These are phyloP conservation scores for Claviceps digitariae DNA, from an alignment of 2,329 filamentous ascomycete genomes.

Conservation along the genomic window DNA sequence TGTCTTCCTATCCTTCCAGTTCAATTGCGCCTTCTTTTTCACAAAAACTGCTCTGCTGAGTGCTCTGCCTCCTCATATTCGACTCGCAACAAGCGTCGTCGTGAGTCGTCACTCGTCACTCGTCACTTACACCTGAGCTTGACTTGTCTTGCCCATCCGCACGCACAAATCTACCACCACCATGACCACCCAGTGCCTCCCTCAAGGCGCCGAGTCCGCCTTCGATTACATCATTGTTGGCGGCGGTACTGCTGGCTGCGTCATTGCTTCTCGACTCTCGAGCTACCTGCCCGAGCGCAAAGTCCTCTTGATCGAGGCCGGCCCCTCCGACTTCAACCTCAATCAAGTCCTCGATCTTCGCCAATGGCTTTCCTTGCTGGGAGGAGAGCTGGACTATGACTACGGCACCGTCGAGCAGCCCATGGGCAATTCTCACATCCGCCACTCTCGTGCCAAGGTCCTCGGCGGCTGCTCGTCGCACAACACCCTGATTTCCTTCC, in stretches of 20 bases:
- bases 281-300: conserved; percentile 74
- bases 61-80: too few relatives aligned
- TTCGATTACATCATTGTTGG: conserved; percentile 81
- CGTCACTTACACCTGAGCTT: too few relatives aligned
- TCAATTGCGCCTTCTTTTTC: too few relatives aligned
- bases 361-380: conserved; percentile 74
- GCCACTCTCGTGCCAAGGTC: conserved; percentile 84
- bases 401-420: conserved; percentile 84
- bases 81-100: too few relatives aligned
- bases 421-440: conserved; percentile 82
- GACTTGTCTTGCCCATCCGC: too few relatives aligned
- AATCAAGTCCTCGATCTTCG: conserved; percentile 76
- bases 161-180: too few relatives aligned
- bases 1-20: too few relatives aligned
- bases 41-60: too few relatives aligned
- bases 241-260: conserved; percentile 76
- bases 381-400: conserved; percentile 82
- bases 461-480: conserved; percentile 86
- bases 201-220: conserved; percentile 47
- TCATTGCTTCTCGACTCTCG: conserved; percentile 65
- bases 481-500: conserved; percentile 88
- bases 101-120: too few relatives aligned
- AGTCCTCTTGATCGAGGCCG: conserved; percentile 74
- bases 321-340: conserved; percentile 80
- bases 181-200: conserved; percentile 57